A percentile compares a stretch with the other conserved stretches of the same genome.
phyloP scores from a whole-genome alignment of 176 grass and related monocot genomes.

The Secale cereale region DNA sequence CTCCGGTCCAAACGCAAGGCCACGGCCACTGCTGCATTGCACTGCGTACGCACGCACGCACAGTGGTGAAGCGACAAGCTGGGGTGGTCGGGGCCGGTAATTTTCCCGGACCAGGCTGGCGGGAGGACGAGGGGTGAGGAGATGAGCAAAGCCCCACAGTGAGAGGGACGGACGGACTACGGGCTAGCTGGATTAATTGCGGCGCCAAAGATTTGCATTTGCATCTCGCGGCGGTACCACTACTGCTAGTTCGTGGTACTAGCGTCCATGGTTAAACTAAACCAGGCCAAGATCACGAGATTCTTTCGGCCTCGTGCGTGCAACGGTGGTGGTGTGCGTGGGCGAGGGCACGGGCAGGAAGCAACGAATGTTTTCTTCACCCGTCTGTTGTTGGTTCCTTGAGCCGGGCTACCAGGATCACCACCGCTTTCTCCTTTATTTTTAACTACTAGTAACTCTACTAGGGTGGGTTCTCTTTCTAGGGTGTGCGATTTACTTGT shows the following conservation, averaged over 20 bases:
- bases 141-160: conserved; percentile 3
- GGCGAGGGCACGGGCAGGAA: conserved; percentile 1
- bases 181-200: conserved; percentile 9
- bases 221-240: neutral
- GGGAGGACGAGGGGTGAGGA: neutral
- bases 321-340: neutral
- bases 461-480: neutral
- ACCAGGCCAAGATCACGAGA: conserved; percentile 15
- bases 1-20: neutral
- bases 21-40: neutral
- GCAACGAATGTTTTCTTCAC: conserved; percentile 49
- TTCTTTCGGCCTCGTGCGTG: neutral
- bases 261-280: neutral
- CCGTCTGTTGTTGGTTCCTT: neutral
- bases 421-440: neutral
- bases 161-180: conserved; percentile 7
- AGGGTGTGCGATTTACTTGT: no score
- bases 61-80: neutral
- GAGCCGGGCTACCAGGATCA: neutral
- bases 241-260: neutral
- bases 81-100: neutral
- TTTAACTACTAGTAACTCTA: no score
- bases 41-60: neutral
- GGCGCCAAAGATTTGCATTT: conserved; percentile 21
- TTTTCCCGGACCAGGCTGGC: neutral